Evolutionary conservation across 805 yeast genomes (phyloP), one percentile per base, ranked within the genome.

Genomic region (Yamadazyma philogaea): DNA sequence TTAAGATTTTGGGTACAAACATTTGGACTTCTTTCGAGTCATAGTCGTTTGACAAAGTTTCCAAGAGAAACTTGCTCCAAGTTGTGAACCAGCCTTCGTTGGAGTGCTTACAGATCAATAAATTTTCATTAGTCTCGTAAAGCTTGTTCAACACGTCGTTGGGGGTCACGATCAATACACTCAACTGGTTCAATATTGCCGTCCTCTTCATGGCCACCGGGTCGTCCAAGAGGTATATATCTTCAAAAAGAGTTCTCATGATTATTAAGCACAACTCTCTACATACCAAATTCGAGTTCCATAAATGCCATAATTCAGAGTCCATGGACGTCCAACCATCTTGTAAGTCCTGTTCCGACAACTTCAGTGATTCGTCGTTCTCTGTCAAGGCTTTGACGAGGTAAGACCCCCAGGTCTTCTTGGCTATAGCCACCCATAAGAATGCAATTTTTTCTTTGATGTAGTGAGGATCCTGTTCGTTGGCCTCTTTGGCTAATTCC

Each of bases 261-360:
- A 93, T 84, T 36, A 85, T 79, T 18, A 91, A 66, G 2, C 90
- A 72, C 37, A 93, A 67, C 56, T 89, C 96, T 48, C 96, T 72
- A 3, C 90, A 74, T 18, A 78, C 75, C 14, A 72, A 63, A 40
- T 77, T 77, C 45, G 66, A 68, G 43, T 75, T 72, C 98, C 98
- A 93, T 49, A 93, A 66, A 39, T 76, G 75, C 51, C 81, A 75
- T 32, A 93, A 68, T 51, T 83, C 83, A 12, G 72, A 65, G 55
- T 93, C 99, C 96, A 93, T 89, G 15, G 83, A 76, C 1, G 72
- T 70, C 99, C 99, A 93, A 16, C 95, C 85, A 46, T 76, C 79
- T 8, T 67, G 49, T 24, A 75, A 63, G 40, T 80, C 81, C 41
- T 73, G 70, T n/a, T 71, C 81, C 16, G 61, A 46, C 27, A 63